Evolutionary conservation across 148 eudicot genomes (phyloP).

Genomic region (Amaranthus palmeri): DNA sequence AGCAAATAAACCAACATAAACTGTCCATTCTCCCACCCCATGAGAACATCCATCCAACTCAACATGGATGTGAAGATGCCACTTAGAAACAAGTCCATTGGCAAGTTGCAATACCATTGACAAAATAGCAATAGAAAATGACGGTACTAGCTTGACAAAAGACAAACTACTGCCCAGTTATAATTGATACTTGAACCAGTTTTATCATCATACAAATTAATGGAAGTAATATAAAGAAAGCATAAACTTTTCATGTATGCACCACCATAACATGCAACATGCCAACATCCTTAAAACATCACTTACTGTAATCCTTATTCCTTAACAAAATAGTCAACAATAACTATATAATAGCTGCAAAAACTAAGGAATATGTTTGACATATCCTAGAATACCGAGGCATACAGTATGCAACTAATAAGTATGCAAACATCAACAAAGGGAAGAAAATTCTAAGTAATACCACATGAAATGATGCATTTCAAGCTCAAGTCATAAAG

Average conservation of each 20-base stretch:
- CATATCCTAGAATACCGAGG: not conserved
- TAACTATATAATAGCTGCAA: not conserved
- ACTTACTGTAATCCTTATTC: not conserved
- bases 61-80: not conserved
- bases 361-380: not conserved
- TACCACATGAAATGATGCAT: not conserved
- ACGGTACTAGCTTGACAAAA: not conserved
- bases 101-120: not conserved
- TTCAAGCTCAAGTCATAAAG: constrained; percentile 14
- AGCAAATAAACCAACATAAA: not conserved
- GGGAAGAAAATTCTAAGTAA: not conserved
- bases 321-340: not conserved
- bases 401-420: not conserved
- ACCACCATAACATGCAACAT: not conserved
- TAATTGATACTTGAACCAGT: not conserved
- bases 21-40: not conserved
- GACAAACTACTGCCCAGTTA: not conserved
- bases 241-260: not conserved
- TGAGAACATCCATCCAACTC: not conserved
- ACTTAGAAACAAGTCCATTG: not conserved
- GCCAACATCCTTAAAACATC: not conserved
- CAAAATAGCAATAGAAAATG: not conserved
- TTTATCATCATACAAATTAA: not conserved
- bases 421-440: not conserved
- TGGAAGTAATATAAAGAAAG: not conserved